Percentiles rank a stretch among this genome's conserved stretches.
Evolutionary conservation across 176 grass and related monocot species (phyloP).

Genomic region (Triticum aestivum): IWGSC_CS_RefSeq_v2.1 NC_057804.1:71707475-71707974

Average conservation of each 20-base stretch:
- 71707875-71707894: background rate
- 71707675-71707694: background rate
- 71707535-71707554: background rate
- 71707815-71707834: background rate
- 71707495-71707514: background rate
- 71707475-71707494: no score
- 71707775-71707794: background rate
- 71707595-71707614: background rate
- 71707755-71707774: background rate
- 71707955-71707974: no score
- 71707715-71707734: background rate
- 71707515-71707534: background rate
- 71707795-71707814: background rate
- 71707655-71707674: background rate
- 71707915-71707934: background rate
- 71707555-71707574: no score
- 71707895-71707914: background rate
- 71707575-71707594: background rate
- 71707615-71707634: background rate
- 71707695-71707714: conserved; percentile 3
- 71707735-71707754: background rate
- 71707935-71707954: background rate
- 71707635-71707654: background rate
- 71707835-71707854: background rate
- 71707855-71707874: background rate